Base-by-base conservation (phyloP, 805 yeast species). In the Suhomyces tanzawaensis region DNA sequence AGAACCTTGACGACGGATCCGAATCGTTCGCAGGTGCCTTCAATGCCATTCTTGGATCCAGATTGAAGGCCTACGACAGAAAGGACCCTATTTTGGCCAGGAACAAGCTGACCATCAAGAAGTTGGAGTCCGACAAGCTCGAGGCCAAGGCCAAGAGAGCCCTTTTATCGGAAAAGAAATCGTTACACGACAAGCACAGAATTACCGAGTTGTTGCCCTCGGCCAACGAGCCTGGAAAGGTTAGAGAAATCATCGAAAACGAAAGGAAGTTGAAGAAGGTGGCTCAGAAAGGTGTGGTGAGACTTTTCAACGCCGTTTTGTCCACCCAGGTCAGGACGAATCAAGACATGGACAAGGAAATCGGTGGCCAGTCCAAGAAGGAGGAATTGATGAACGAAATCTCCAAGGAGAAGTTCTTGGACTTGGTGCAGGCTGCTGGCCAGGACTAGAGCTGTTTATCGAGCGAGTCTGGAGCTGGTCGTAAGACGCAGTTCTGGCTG, bases 81-180 rank as follows among this genome's bases (percentile, higher is more conserved):
- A 76, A 76, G 31, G 95, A 90, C 58, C 99, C 99, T 3, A 86
- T 91, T 39, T 72, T 91, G 64, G 90, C 91, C 6, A 80, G 98
- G 63, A 85, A 85, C 53, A 85, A 83, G 48, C 71, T 74, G 29
- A 76, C 81, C 0, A 44, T 81, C 35, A 82, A 81, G 62, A 81
- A 85, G 48, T 73, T 85, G 40, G 96, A 90, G 49, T 75, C 81
- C 22, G 87, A 85, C 36, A 85, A 84, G 53, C 67, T 93, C 32
- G 97, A 91, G 51, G 76, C 78, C 42, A 85, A 88, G 58, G 98
- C 96, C 8, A 81, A 78, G 52, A 72, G 82, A 47, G 77, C 81
- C 15, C 44, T 91, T 13, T 61, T 78, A 11, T 73, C 76, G 2
- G 98, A 93, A 54, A 85, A 82, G 71, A 82, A 79, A 54, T 77